These are phyloP conservation scores for Nakazawaea pomicola DNA, from an alignment of 805 yeast species.

Conservation along the genomic window DNA sequence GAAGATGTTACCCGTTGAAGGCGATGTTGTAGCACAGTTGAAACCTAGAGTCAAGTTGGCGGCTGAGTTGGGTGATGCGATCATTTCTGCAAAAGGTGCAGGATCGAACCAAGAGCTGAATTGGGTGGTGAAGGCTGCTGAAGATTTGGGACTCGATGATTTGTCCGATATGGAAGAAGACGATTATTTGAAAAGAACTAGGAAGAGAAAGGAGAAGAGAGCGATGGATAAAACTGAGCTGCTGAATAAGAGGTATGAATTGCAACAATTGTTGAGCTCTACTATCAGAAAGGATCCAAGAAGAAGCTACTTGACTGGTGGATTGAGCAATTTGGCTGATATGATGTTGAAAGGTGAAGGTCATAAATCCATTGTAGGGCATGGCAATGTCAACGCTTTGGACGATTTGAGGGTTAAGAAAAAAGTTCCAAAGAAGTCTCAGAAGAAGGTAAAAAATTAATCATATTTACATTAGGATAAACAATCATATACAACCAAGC, in stretches of 20 bases:
- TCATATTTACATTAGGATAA: no score
- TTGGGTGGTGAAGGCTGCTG: constrained; percentile 90
- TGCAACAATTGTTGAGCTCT: constrained; percentile 44
- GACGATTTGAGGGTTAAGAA: constrained; percentile 41
- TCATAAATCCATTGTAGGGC: constrained; percentile 67
- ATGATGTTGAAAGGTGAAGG: constrained; percentile 56
- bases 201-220: constrained; percentile 49
- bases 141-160: constrained; percentile 81
- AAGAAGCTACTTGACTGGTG: constrained; percentile 75
- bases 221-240: constrained; percentile 47
- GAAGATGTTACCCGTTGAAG: constrained; percentile 70
- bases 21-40: constrained; percentile 64
- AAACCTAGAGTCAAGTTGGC: constrained; percentile 67
- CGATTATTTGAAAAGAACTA: constrained; percentile 58
- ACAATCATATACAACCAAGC: no score
- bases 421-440: constrained; percentile 3
- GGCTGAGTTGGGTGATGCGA: constrained; percentile 69
- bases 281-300: constrained; percentile 62
- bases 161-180: constrained; percentile 67
- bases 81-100: constrained; percentile 51
- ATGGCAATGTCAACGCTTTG: constrained; percentile 61
- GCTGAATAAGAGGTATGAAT: constrained; percentile 41
- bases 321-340: constrained; percentile 73
- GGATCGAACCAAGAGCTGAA: constrained; percentile 56
- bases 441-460: no score